Evolutionary conservation across 2,329 filamentous ascomycete species (phyloP), one percentile per base, ranked within the genome.

Genomic region (Trichoderma aggressivum): DNA sequence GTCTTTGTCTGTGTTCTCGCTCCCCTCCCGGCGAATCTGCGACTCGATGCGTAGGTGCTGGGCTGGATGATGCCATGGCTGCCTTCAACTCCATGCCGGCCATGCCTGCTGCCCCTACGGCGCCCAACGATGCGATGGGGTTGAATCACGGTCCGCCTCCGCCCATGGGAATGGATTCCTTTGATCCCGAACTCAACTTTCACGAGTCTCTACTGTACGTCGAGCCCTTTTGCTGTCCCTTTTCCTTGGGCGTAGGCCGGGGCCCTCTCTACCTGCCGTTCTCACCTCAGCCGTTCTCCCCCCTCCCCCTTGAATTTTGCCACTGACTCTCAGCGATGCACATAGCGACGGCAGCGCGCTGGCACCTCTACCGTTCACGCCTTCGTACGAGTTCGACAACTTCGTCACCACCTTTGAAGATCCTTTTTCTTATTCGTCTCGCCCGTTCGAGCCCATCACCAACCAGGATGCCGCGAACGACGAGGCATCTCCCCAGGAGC

Each of bases 361-460:
- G 70, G 78, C 79, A 43, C 77, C 77, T 62, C 77, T 82, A n/a
- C 85, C 87, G 4, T 90, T 90, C 72, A 87, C 86, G 3, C 85
- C 87, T 3, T 82, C 84, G 5, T 90, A 90, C 81, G 88, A 90
- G 74, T 86, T 90, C 75, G 87, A 89, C 66, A 81, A 84, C 74
- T 88, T 89, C 75, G 85, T 87, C 63, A 86, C 85, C 50, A 90
- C 88, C 7, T 91, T 90, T 76, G 89, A 91, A 78, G 89, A 91
- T 76, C 88, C 89, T 47, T 90, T 91, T 76, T 86, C 87, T 73
- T 89, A 89, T 77, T 85, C 87, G 11, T 79, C 82, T 32, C 82
- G 84, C 53, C 81, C 83, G 18, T 86, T 85, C 77, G 84, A 86
- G 62, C 80, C 81, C 58, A 79, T 81, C 18, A 81, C 82, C 59